A percentile compares a stretch with the other conserved stretches of the same genome.
Conservation (phyloP, 441 rosid species). For the Adansonia rubrostipa region DNA sequence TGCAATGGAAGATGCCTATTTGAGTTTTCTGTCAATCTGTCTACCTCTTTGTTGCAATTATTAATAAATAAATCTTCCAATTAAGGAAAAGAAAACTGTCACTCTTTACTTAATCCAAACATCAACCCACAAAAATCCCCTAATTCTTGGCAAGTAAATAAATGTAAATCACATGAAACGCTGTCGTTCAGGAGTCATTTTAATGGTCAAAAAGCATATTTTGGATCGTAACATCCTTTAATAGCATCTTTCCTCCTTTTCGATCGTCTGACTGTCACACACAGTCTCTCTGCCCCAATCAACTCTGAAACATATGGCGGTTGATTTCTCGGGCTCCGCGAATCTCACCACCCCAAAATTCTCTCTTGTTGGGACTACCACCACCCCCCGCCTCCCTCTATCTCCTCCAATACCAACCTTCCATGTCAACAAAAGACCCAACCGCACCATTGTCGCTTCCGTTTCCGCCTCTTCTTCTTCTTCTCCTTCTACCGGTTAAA, state of each 20-base stretch:
- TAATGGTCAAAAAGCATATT: background rate
- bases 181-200: background rate
- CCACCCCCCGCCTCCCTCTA: slow-evolving; percentile 15
- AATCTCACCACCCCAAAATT: slow-evolving; percentile 32
- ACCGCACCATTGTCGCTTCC: slow-evolving; percentile 15
- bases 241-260: background rate
- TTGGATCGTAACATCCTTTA: background rate
- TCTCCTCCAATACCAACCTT: slow-evolving; percentile 16
- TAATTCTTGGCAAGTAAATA: too few relatives aligned
- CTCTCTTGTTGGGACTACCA: slow-evolving; percentile 8
- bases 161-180: background rate
- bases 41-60: background rate
- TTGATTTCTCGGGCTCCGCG: slow-evolving; percentile 31
- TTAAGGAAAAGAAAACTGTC: background rate
- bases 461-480: slow-evolving; percentile 40
- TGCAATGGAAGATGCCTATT: background rate
- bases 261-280: background rate
- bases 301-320: slow-evolving; percentile 23
- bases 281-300: background rate
- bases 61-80: background rate
- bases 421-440: slow-evolving; percentile 21
- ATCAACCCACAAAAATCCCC: background rate
- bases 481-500: slow-evolving; percentile 25
- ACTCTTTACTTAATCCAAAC: background rate
- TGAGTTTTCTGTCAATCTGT: background rate